Percentiles rank a stretch among this genome's conserved stretches.
Conservation (phyloP, 2,329 filamentous ascomycete genomes). For the Pezicula neosporulosa region DNA sequence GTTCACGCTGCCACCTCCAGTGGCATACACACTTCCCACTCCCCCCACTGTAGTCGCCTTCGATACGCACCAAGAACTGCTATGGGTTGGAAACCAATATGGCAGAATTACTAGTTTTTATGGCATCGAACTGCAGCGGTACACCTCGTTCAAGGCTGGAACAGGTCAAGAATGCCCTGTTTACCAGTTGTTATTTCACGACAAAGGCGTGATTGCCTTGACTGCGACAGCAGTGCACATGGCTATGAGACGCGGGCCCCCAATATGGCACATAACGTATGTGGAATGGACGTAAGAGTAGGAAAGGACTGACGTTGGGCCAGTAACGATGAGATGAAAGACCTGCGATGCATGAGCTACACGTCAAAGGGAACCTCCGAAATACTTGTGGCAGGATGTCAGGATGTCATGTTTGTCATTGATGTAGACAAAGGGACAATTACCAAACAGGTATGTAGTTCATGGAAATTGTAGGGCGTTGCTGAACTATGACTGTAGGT, state of each 20-base stretch:
- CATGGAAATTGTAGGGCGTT: neutral
- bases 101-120: constrained; percentile 88
- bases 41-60: constrained; percentile 81
- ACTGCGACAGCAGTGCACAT: constrained; percentile 84
- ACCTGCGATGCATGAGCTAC: constrained; percentile 93
- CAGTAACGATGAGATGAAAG: constrained; percentile 73
- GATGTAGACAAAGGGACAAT: constrained; percentile 69
- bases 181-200: constrained; percentile 85
- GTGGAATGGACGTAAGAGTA: constrained; percentile 4
- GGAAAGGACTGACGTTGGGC: constrained; percentile 14
- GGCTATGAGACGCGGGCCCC: constrained; percentile 74
- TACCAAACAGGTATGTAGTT: constrained; percentile 54
- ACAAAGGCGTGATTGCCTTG: constrained; percentile 84
- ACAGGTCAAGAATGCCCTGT: constrained; percentile 63
- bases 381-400: constrained; percentile 82
- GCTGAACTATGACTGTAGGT: constrained; percentile 47
- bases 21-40: constrained; percentile 62
- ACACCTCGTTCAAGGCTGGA: constrained; percentile 80
- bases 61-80: constrained; percentile 81
- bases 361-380: constrained; percentile 81
- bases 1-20: constrained; percentile 75
- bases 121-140: constrained; percentile 78
- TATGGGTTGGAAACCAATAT: constrained; percentile 89
- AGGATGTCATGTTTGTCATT: constrained; percentile 79
- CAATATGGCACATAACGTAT: constrained; percentile 84